Evolutionary conservation across 1,139 yeast species (phyloP), one percentile per base, ranked within the genome.

Genomic region (Trichomonascaceae sp.): DNA sequence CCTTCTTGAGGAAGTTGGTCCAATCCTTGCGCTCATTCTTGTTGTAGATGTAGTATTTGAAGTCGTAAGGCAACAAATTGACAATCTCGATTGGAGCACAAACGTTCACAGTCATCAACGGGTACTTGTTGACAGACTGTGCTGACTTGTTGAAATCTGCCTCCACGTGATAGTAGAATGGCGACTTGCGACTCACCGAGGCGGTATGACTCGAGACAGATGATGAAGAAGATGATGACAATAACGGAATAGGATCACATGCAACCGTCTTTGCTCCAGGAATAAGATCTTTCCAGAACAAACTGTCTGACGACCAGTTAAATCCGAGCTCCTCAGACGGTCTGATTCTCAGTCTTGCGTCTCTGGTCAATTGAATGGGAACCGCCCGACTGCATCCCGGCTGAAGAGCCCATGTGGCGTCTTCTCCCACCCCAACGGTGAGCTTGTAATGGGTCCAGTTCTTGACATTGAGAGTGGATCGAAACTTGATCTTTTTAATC

Each of bases 31-130:
- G 71, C n/a, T 76, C 64, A 16, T 72, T 74, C 48, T 82, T 81
- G 51, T 84, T 93, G 51, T 79, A 82, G 15, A 92, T 64, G 37
- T 82, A 64, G 55, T 79, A 85, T 16, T 71, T 65, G 34, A 87
- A 60, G 45, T 84, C 94, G 50, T 70, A 81, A 0, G 99, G 98
- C 33, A 92, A 57, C 37, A 84, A 60, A 46, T 92, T 92, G 46
- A 80, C 87, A 41, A 92, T 66, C 45, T 81, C 84, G 27, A 92
- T 59, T 0, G 98, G 97, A 1, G 98, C 87, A 0, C 93, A 76
- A 16, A 92, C 60, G 2, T 76, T 69, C 27, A 89, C 58, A 8
- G 65, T 71, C 82, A 89, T 69, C 48, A 82, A 93, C 0, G 98
- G 98, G 47, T 84, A 92, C 1, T 80, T 69, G 41, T 67, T 66